Evolutionary conservation across 306 rosid species (phyloP), one percentile per base, ranked within the genome.

Genomic region (Castanea mollissima): DNA sequence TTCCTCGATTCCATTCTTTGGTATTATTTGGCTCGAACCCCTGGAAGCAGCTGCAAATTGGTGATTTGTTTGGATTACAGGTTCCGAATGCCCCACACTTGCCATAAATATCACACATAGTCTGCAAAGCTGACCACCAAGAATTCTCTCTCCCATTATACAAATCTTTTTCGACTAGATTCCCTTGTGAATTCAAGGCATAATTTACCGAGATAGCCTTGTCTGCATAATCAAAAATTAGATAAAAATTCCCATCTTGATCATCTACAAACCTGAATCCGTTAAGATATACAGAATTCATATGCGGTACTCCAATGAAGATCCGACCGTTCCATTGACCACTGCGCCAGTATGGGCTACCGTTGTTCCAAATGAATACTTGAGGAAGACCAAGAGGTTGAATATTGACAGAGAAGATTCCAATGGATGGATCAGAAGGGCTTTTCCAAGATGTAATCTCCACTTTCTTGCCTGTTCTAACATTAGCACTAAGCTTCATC

Each of bases 281-380:
- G 19, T 19, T 1, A 51, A 68, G 78, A 73, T 79, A 76, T 8
- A 13, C 18, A 20, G 76, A 16, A 19, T 21, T 0, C 76, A 73
- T 54, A 13, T 31, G 16, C 1, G 89, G 87, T 19, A 82, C 0
- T 20, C 95, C 91, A 4, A 82, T 72, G 65, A 88, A 90, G 83
- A 76, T 44, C 27, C 80, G 29, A 14, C 80, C 79, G 73, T 83
- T 85, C 92, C 92, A 88, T 4, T 85, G 92, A 55, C 94, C 91
- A 60, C 82, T 85, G 41, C 92, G 76, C 88, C 86, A 88, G 63
- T 11, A 74, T 5, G 89, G 92, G 1, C 52, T 57, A 41, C 85
- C 79, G 13, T 75, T 85, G 70, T 88, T 65, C 90, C 88, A 85
- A 10, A 86, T 49, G 55, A 86, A 83, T 20, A 63, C 71, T 67